A percentile compares a stretch with the other conserved stretches of the same genome.
These are phyloP conservation scores for Nephelium lappaceum DNA, from an alignment of 345 rosid genomes.

Conservation along the genomic window DNA sequence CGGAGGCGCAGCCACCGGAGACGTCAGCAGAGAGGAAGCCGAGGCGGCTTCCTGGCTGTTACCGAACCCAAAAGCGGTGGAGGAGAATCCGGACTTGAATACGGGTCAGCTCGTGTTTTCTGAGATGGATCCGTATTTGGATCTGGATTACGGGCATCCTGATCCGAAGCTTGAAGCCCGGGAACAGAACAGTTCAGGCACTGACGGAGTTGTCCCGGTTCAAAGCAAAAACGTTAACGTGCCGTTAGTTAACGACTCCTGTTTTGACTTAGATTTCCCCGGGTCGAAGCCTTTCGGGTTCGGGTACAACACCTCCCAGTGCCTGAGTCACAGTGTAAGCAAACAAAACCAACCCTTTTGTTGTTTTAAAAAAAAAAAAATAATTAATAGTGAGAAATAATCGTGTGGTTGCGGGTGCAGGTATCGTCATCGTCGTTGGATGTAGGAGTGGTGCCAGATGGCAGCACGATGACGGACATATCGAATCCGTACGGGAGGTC, in stretches of 20 bases:
- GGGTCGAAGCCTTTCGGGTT: slow-evolving; percentile 52
- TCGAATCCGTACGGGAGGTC: slow-evolving; percentile 52
- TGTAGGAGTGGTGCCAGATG: slow-evolving; percentile 94
- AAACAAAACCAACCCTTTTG: background rate
- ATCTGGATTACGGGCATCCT: slow-evolving; percentile 62
- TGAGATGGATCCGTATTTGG: slow-evolving; percentile 78
- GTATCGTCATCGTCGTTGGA: slow-evolving; percentile 88
- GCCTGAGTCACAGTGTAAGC: slow-evolving; percentile 76
- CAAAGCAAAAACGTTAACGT: slow-evolving; percentile 41
- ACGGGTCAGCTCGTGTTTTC: slow-evolving; percentile 69
- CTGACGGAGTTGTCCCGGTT: slow-evolving; percentile 90
- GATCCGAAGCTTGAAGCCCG: slow-evolving; percentile 66
- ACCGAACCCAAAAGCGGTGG: slow-evolving; percentile 59
- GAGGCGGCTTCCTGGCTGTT: slow-evolving; percentile 88
- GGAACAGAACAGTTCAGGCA: slow-evolving; percentile 79
- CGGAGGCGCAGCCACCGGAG: slow-evolving; percentile 34
- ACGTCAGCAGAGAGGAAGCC: slow-evolving; percentile 75
- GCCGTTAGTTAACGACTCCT: slow-evolving; percentile 48
- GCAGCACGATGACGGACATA: slow-evolving; percentile 58
- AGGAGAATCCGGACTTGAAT: slow-evolving; percentile 57
- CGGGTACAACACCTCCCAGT: slow-evolving; percentile 46
- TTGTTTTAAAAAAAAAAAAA: background rate
- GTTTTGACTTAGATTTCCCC: slow-evolving; percentile 63
- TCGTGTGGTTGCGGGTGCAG: slow-evolving; percentile 34
- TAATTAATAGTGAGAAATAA: background rate